Percentiles rank a stretch among this genome's conserved stretches.
Conservation (phyloP, 257 asterid species). For the Henckelia pumila region DNA sequence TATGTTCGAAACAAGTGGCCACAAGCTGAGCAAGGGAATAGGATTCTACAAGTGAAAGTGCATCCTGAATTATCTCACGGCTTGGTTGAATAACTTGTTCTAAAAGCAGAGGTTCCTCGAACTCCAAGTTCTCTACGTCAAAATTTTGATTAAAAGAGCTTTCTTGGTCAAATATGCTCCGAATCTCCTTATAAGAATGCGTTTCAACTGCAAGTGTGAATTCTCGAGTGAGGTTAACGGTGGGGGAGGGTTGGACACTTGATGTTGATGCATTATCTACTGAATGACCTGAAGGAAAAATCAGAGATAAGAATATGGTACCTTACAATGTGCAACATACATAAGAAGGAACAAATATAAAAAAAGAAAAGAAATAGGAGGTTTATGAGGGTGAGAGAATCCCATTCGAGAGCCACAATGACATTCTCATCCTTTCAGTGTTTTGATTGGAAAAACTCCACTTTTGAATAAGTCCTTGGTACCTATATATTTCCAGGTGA, state of each 20-base stretch:
- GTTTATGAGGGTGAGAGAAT: not conserved
- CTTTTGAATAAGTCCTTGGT: not conserved
- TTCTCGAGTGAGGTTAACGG: slow-evolving; percentile 68
- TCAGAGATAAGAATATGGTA: slow-evolving; percentile 16
- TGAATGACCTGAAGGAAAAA: slow-evolving; percentile 39
- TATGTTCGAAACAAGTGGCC: slow-evolving; percentile 60
- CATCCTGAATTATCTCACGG: slow-evolving; percentile 46
- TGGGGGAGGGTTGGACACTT: slow-evolving; percentile 66
- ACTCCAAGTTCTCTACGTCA: slow-evolving; percentile 32
- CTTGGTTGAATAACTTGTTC: slow-evolving; percentile 71
- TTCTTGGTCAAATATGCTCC: slow-evolving; percentile 47
- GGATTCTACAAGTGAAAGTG: slow-evolving; percentile 40
- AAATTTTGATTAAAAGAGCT: slow-evolving; percentile 33
- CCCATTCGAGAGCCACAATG: slow-evolving; percentile 4
- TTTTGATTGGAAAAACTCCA: not conserved
- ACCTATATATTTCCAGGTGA: no score
- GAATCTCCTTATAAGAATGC: slow-evolving; percentile 61
- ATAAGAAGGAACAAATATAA: slow-evolving; percentile 16
- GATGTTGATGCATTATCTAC: slow-evolving; percentile 52
- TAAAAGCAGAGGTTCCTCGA: slow-evolving; percentile 42
- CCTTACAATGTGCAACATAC: not conserved
- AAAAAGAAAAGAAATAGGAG: not conserved
- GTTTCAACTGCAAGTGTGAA: slow-evolving; percentile 63
- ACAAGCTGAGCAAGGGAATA: slow-evolving; percentile 46
- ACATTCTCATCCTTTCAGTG: not conserved